Evolutionary conservation across 306 rosid genomes (phyloP), one percentile per base, ranked within the genome.

Genomic region (Carpinus viminea): DNA sequence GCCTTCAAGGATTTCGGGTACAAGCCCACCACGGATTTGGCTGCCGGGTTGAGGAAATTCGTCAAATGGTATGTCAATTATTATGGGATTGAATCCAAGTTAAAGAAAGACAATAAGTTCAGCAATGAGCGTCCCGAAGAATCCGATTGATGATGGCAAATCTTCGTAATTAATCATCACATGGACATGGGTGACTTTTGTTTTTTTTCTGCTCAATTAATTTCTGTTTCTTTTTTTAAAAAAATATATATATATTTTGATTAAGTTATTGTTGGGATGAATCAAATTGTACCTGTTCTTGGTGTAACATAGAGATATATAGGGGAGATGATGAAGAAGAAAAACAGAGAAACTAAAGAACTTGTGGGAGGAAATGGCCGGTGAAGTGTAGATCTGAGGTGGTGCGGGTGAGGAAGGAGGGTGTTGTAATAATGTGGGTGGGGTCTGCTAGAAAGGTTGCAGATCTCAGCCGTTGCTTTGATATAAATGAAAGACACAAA

Each of bases 51-150:
- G 77, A 82, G 91, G 45, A 88, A 88, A 69, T 88, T 88, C 80
- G 90, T 82, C 13, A 88, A 83, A 80, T 88, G 91, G 91, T 88
- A 88, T 75, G 88, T 83, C 0, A 76, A 85, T 72, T 88, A 88
- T 81, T 86, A 88, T 20, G 90, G 91, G 78, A 82, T 88, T 7
- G 80, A 88, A 28, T 34, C 88, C 61, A 88, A 86, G 86, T 83
- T 77, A 57, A 83, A 74, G 77, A 77, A 61, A 90, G 90, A 54
- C 84, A 72, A 0, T 0, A 70, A 24, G 0, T 1, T 18, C 51
- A 26, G 12, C 64, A 38, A 18, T 60, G 74, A 43, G 20, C 82
- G 57, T n/a, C 80, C 83, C 79, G 88, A 81, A 72, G 85, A 86
- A 46, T 88, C 90, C 75, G 86, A 72, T 65, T 83, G 81, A 88